Evolutionary conservation across 805 yeast genomes (phyloP), one percentile per base, ranked within the genome.

Genomic region (Starmerella ratchasimensis): DNA sequence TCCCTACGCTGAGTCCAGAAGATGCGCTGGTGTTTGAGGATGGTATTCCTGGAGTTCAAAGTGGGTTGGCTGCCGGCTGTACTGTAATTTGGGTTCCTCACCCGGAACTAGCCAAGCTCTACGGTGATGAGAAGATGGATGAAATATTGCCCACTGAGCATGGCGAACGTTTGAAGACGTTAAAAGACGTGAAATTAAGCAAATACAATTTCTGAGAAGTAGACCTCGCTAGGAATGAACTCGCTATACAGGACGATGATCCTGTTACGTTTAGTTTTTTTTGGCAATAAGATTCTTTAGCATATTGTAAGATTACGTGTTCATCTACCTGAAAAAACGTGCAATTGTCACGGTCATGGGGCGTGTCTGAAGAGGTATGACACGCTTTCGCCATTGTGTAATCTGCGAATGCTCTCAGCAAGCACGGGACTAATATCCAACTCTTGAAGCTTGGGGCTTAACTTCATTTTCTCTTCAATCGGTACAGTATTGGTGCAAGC

Each of bases 401-500:
- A 67, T 53, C 98, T 73, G 60, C 98, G 74, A 40, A 90, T 80
- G 31, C 93, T 82, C 60, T 90, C 98, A 10, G 96, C 97, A 45
- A 90, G 62, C 16, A 80, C 80, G 13, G 86, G 80, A 51, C 86
- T 72, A 41, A 90, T 74, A 58, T 90, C 98, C 41, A 90, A 71
- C 33, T 75, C 72, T 33, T 77, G 82, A 42, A 90, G 62, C 52
- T 76, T 78, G 11, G 73, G 66, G 56, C 88, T 77, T 19, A 54
- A 49, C 24, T 63, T 63, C 47, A 72, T 63, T 53, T 76, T 73
- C 35, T 73, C 76, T 41, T 70, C 79, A 42, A 86, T 71, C 9
- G 97, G 97, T 47, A 90, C 82, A 4, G 96, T 79, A 58, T 90
- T 90, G 1, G 97, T 84, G 62, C 97, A 88, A 10, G 86, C 84